Evolutionary conservation across 305 asterid genomes (phyloP).

Genomic region (Nicotiana rustica): DNA sequence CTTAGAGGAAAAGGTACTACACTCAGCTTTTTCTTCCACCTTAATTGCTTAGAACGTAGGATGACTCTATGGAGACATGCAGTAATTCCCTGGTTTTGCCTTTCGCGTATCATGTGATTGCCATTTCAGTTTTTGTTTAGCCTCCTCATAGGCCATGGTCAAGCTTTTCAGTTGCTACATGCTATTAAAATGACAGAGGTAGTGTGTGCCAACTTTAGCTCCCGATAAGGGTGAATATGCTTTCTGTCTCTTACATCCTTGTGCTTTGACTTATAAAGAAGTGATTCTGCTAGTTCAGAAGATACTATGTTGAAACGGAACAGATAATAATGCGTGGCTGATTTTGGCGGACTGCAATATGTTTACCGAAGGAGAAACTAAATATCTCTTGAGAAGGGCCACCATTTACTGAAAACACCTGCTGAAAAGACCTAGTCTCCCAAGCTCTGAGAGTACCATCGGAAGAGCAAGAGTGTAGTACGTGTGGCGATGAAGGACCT

Average conservation of each 20-base stretch:
- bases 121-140: background rate
- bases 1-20: constrained; percentile 80
- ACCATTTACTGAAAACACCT: constrained; percentile 72
- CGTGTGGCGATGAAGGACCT: constrained; percentile 66
- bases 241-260: background rate
- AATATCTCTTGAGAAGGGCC: constrained; percentile 79
- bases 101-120: background rate
- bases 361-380: constrained; percentile 68
- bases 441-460: constrained; percentile 91
- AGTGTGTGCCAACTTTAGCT: background rate
- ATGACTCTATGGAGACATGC: constrained; percentile 19
- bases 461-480: constrained; percentile 82
- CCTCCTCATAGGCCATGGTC: background rate
- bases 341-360: background rate
- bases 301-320: background rate
- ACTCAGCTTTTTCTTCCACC: background rate
- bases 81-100: constrained; percentile 12
- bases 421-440: constrained; percentile 89
- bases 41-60: constrained; percentile 30
- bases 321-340: background rate
- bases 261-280: background rate
- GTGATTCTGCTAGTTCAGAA: background rate
- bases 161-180: background rate
- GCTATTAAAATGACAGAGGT: constrained; percentile 1
- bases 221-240: background rate